A percentile compares a stretch with the other conserved stretches of the same genome.
phyloP scores from a whole-genome alignment of 78 protist genomes.

The Tieghemostelium lacteum region DNA sequence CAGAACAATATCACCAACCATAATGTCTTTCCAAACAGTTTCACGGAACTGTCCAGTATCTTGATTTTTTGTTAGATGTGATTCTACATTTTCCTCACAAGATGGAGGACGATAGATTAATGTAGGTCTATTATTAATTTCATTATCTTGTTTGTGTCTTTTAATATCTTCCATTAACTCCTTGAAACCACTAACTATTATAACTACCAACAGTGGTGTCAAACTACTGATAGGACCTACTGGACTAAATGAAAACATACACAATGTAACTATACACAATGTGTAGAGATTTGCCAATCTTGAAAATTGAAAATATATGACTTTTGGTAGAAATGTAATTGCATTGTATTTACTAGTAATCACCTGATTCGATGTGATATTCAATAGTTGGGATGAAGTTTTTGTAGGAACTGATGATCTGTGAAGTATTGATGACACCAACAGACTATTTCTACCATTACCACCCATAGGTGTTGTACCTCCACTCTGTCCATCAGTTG shows the following conservation, averaged over 20 bases:
- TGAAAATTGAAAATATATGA: slow-evolving; percentile 75
- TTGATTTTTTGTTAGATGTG: not conserved
- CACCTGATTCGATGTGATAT: slow-evolving; percentile 31
- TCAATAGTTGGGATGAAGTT: not conserved
- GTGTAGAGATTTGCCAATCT: slow-evolving; percentile 92
- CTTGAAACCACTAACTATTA: slow-evolving; percentile 83
- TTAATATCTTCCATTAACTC: slow-evolving; percentile 89
- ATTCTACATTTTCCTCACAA: not conserved
- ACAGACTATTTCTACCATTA: no score
- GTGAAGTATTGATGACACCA: not conserved
- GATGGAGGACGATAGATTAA: slow-evolving; percentile 45
- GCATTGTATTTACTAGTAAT: slow-evolving; percentile 82
- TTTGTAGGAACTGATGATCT: slow-evolving; percentile 7
- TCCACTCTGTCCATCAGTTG: not conserved
- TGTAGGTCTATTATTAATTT: slow-evolving; percentile 45
- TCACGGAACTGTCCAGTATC: slow-evolving; percentile 2
- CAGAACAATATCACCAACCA: slow-evolving; percentile 84
- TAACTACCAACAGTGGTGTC: slow-evolving; percentile 87
- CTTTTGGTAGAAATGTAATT: slow-evolving; percentile 72
- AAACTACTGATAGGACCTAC: slow-evolving; percentile 86
- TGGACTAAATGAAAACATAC: slow-evolving; percentile 89
- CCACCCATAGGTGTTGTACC: not conserved
- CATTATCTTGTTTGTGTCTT: slow-evolving; percentile 74
- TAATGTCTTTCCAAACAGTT: slow-evolving; percentile 65
- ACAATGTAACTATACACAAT: slow-evolving; percentile 82